These are phyloP conservation scores for Drosera spatulata DNA, from an alignment of 179 eudicot genomes.

Conservation along the genomic window DNA sequence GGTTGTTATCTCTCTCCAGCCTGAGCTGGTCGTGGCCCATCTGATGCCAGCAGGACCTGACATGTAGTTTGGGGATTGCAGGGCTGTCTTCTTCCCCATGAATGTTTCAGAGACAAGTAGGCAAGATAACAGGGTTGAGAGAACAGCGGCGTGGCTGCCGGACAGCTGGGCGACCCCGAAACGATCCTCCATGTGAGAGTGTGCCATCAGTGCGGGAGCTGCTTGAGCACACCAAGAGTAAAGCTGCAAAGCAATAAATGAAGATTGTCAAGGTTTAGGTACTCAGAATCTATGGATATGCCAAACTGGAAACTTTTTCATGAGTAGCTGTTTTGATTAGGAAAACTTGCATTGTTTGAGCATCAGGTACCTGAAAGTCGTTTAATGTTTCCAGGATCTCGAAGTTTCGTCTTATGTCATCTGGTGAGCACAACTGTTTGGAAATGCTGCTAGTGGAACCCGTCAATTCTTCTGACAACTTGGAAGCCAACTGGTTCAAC, in stretches of 20 bases:
- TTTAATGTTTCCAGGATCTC: constrained; percentile 50
- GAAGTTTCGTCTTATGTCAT: constrained; percentile 26
- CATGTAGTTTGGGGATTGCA: constrained; percentile 28
- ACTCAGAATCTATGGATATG: no score
- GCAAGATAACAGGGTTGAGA: constrained; percentile 61
- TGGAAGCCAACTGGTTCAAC: constrained; percentile 52
- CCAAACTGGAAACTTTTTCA: no score
- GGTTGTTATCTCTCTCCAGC: constrained; percentile 45
- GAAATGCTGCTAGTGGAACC: constrained; percentile 43
- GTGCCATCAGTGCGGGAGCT: constrained; percentile 55
- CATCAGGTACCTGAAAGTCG: constrained; percentile 66
- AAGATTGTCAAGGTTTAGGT: no score
- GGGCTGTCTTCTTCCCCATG: constrained; percentile 80
- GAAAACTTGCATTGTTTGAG: neutral
- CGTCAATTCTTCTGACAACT: constrained; percentile 53
- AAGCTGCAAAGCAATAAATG: constrained; percentile 33
- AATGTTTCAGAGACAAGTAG: constrained; percentile 75
- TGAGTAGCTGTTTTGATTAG: neutral
- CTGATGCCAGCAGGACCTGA: constrained; percentile 63
- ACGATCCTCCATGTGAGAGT: constrained; percentile 79
- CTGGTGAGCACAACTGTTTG: constrained; percentile 53
- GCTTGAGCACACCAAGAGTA: constrained; percentile 83
- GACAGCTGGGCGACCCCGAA: constrained; percentile 94
- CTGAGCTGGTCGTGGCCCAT: constrained; percentile 71
- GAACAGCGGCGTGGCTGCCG: constrained; percentile 67